These are phyloP conservation scores for Hypoxylon sp. DNA, from an alignment of 2,329 filamentous ascomycete species.

Conservation along the genomic window DNA sequence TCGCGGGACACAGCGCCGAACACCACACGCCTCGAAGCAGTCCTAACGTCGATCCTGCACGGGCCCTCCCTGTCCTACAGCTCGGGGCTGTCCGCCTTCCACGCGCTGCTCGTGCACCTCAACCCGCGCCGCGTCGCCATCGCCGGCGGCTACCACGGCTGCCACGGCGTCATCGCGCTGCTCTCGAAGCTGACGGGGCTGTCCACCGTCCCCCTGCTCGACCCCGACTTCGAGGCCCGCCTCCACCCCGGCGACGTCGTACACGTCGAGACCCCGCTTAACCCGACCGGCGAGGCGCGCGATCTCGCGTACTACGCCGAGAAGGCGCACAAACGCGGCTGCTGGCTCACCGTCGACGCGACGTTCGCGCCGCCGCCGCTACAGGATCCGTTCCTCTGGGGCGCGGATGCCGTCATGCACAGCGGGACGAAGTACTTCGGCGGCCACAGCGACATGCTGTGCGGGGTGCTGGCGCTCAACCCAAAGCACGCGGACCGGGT, in stretches of 20 bases:
- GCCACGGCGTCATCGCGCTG: slow-evolving; percentile 85
- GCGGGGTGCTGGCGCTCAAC: slow-evolving; percentile 82
- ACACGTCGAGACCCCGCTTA: slow-evolving; percentile 93
- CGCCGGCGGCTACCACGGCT: slow-evolving; percentile 91
- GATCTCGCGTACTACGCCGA: slow-evolving; percentile 80
- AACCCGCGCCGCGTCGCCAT: slow-evolving; percentile 89
- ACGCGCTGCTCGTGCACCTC: slow-evolving; percentile 86
- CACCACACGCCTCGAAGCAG: slow-evolving; percentile 85
- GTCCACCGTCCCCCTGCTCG: slow-evolving; percentile 75
- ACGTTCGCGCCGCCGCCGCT: slow-evolving; percentile 94
- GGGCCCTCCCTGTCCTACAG: slow-evolving; percentile 82
- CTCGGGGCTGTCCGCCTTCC: slow-evolving; percentile 89
- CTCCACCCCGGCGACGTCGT: slow-evolving; percentile 86
- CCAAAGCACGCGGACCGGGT: slow-evolving; percentile 70
- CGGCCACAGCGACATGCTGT: slow-evolving; percentile 93
- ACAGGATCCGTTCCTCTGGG: slow-evolving; percentile 85
- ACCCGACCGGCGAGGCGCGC: slow-evolving; percentile 87
- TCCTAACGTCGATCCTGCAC: slow-evolving; percentile 81
- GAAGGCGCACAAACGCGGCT: slow-evolving; percentile 77
- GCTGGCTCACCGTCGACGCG: slow-evolving; percentile 85
- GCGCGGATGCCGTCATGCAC: slow-evolving; percentile 92
- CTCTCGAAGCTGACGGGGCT: slow-evolving; percentile 83
- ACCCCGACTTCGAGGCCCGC: slow-evolving; percentile 72
- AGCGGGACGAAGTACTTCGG: slow-evolving; percentile 96
- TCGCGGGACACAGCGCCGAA: slow-evolving; percentile 85